These are phyloP conservation scores for Colletotrichum sp. DNA, from an alignment of 2,329 filamentous ascomycete genomes.

Conservation along the genomic window DNA sequence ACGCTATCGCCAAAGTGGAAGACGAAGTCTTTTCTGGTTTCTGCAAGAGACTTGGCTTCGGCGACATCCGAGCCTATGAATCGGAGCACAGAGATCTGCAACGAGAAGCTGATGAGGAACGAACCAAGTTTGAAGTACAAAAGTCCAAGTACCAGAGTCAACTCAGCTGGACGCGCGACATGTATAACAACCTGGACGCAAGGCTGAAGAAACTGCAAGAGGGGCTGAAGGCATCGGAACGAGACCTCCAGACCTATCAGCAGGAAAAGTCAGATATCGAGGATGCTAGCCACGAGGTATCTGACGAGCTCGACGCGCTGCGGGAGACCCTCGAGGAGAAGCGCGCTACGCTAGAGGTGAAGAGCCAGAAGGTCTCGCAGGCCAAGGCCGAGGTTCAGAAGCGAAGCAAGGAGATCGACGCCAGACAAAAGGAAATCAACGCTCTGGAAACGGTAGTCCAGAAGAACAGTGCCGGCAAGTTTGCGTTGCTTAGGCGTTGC, in stretches of 20 bases:
- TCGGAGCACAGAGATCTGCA: constrained; percentile 91
- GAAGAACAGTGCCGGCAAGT: constrained; percentile 82
- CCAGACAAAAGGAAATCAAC: constrained; percentile 72
- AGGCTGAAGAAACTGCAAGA: constrained; percentile 74
- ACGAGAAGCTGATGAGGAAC: constrained; percentile 87
- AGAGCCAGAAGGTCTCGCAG: constrained; percentile 77
- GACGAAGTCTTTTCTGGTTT: constrained; percentile 88
- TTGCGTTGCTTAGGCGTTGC: constrained; percentile 84
- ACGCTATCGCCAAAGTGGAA: constrained; percentile 79
- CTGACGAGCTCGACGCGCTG: constrained; percentile 78
- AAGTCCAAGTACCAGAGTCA: constrained; percentile 73
- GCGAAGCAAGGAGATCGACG: constrained; percentile 83
- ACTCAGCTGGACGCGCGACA: constrained; percentile 61
- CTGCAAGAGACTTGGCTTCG: constrained; percentile 85
- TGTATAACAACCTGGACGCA: constrained; percentile 63
- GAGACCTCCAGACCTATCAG: constrained; percentile 73
- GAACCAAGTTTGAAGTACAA: constrained; percentile 85
- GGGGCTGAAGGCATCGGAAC: constrained; percentile 68
- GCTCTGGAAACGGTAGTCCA: constrained; percentile 85
- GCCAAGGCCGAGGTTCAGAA: constrained; percentile 83
- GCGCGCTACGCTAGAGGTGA: constrained; percentile 70
- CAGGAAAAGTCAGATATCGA: constrained; percentile 78
- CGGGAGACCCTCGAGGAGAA: constrained; percentile 74
- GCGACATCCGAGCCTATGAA: constrained; percentile 91
- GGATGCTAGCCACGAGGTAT: constrained; percentile 72